Base-by-base conservation (phyloP, 129 eudicot species). In the Saussurea involucrata region DNA sequence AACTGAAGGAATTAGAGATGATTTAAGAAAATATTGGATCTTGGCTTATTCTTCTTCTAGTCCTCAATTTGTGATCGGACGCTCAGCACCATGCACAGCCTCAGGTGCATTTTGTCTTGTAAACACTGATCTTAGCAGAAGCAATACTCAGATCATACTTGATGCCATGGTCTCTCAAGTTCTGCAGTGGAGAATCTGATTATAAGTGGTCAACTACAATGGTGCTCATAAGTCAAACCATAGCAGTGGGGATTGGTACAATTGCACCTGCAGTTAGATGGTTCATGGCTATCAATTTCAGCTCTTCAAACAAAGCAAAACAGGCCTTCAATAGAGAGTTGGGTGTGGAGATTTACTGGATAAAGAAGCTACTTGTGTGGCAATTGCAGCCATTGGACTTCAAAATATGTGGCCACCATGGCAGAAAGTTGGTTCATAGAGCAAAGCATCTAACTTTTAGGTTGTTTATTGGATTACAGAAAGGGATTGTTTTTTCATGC, bases 261-360 rank as follows among this genome's bases (percentile, higher is more conserved):
- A 68, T 86, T 12, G 82, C 78, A 3, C 90, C 90, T 21, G 71
- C 84, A 29, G 73, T 37, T 6, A 71, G 90, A 68, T 86, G 86
- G 83, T 83, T 76, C 65, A 72, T 58, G 4, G 85, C 87, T 37
- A 73, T 76, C 9, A 71, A 71, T 58, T 75, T 80, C 66, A 53
- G 63, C 71, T 73, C 81, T 42, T 69, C 77, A 11, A 57, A 73
- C 46, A 78, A 27, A 32, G 80, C 58, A 9, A 58, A 60, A 17
- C 71, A 58, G 75, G 78, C 61, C 21, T 13, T 22, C 4, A 73
- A 27, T 31, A 8, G 8, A 18, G 63, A 79, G 25, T 74, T 83
- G 58, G 68, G 74, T 63, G 78, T 79, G 61, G 89, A 86, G 29
- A 61, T 31, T 8, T 86, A 82, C 55, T 86, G 87, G 90, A 67